phyloP scores from a whole-genome alignment of 2,329 filamentous ascomycete species.

The Sclerotinia spermophila region DNA sequence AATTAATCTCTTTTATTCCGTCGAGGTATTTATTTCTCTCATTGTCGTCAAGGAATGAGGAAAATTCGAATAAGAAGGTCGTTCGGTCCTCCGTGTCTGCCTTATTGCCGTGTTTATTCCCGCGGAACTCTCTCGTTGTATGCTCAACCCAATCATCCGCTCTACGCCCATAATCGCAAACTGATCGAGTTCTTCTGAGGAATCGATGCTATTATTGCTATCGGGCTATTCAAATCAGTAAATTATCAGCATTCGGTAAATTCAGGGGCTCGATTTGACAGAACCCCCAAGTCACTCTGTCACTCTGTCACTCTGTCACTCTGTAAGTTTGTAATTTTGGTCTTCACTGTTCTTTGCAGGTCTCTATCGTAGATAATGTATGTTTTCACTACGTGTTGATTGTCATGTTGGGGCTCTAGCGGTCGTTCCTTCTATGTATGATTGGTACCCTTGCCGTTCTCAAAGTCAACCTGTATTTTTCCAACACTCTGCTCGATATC shows the following conservation, averaged over 20 bases:
- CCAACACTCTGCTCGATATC: neutral
- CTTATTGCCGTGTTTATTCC: neutral
- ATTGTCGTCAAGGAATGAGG: neutral
- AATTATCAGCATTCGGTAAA: neutral
- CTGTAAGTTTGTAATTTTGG: neutral
- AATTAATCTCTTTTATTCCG: neutral
- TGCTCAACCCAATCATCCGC: too few species aligned
- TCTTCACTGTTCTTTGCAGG: neutral
- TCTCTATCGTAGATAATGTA: neutral
- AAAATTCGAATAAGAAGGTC: neutral
- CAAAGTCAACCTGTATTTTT: neutral
- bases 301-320: too few species aligned
- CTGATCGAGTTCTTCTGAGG: neutral
- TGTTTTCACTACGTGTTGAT: accelerated
- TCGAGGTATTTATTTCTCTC: neutral
- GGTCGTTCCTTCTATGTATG: neutral
- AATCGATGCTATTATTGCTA: neutral
- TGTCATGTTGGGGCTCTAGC: neutral
- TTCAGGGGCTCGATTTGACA: neutral
- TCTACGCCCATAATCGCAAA: neutral
- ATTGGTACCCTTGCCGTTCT: neutral
- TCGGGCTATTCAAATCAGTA: neutral
- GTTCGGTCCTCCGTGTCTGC: neutral
- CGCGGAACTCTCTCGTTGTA: neutral
- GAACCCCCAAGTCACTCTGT: too few species aligned